Evolutionary conservation across 2,329 filamentous ascomycete species (phyloP).

Genomic region (Trichoderma pleuroti): DNA sequence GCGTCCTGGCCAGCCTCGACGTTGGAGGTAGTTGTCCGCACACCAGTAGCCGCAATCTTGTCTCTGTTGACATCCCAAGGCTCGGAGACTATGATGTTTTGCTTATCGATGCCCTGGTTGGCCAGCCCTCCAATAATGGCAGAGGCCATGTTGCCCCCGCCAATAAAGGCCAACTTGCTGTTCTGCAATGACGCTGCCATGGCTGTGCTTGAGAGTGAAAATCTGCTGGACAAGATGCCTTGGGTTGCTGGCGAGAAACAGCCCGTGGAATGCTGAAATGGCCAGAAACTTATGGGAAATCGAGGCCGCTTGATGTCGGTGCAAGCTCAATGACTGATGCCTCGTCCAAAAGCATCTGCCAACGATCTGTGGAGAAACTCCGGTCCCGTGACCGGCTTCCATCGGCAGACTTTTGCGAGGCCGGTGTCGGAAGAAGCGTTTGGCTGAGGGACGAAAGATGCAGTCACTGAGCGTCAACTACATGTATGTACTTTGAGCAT

Average conservation of each 20-base stretch:
- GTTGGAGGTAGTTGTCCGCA: slow-evolving; percentile 46
- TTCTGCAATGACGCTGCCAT: slow-evolving; percentile 31
- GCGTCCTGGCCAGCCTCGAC: slow-evolving; percentile 42
- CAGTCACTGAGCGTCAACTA: background rate
- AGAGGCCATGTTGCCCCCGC: slow-evolving; percentile 51
- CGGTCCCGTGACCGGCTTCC: slow-evolving; percentile 15
- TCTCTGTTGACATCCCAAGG: slow-evolving; percentile 51
- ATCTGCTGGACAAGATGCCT: background rate
- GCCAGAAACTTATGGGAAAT: background rate
- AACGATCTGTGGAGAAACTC: slow-evolving; percentile 3
- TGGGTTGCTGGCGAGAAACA: background rate
- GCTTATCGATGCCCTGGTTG: slow-evolving; percentile 40
- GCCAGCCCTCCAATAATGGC: slow-evolving; percentile 51
- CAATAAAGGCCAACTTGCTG: slow-evolving; percentile 38
- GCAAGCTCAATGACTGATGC: background rate
- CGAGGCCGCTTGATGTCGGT: slow-evolving; percentile 1
- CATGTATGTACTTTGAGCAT: background rate
- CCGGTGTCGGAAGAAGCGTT: slow-evolving; percentile 6
- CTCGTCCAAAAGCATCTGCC: background rate
- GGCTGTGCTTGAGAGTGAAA: background rate
- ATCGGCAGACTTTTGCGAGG: background rate
- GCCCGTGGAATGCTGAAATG: background rate
- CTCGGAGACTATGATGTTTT: slow-evolving; percentile 47
- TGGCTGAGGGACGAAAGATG: background rate
- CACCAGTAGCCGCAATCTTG: slow-evolving; percentile 46